These are phyloP conservation scores for Lachnellula cervina DNA, from an alignment of 2,329 filamentous ascomycete species.

Conservation along the genomic window DNA sequence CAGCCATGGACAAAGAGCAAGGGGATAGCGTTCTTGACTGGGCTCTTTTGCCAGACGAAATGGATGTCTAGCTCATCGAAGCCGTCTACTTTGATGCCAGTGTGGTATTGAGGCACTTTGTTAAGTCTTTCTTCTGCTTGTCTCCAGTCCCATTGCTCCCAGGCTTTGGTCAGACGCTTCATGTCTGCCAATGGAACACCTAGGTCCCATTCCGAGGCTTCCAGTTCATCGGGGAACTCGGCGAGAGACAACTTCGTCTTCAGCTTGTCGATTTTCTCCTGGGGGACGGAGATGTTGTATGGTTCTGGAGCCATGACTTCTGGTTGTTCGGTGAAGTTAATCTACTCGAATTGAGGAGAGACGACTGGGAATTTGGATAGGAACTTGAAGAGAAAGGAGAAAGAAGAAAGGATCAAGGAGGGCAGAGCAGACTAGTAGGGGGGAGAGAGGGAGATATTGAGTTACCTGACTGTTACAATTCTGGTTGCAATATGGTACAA, in stretches of 20 bases:
- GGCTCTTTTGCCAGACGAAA: conserved; percentile 54
- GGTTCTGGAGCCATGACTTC: conserved; percentile 24
- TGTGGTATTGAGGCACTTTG: conserved; percentile 51
- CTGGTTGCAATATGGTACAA: no score
- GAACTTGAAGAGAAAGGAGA: no score
- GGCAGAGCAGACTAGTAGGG: no score
- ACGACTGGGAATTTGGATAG: no score
- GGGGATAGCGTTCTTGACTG: conserved; percentile 48
- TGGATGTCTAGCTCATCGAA: conserved; percentile 59
- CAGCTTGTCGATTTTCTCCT: conserved; percentile 48
- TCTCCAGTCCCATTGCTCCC: conserved; percentile 60
- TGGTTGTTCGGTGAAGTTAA: no score
- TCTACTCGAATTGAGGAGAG: no score
- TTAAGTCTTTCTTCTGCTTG: conserved; percentile 55
- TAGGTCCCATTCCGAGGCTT: conserved; percentile 49
- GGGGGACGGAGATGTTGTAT: conserved; percentile 48
- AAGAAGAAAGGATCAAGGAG: no score
- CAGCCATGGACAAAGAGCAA: conserved; percentile 58
- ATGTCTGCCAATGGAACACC: conserved; percentile 57
- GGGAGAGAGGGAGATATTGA: no score
- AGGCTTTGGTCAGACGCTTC: conserved; percentile 52
- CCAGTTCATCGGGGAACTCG: conserved; percentile 53
- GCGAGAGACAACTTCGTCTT: conserved; percentile 50
- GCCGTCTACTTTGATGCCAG: conserved; percentile 48
- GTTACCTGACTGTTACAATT: no score